A percentile compares a stretch with the other conserved stretches of the same genome.
Evolutionary conservation across 257 asterid species (phyloP).

Genomic region (Plectranthus barbatus): DNA sequence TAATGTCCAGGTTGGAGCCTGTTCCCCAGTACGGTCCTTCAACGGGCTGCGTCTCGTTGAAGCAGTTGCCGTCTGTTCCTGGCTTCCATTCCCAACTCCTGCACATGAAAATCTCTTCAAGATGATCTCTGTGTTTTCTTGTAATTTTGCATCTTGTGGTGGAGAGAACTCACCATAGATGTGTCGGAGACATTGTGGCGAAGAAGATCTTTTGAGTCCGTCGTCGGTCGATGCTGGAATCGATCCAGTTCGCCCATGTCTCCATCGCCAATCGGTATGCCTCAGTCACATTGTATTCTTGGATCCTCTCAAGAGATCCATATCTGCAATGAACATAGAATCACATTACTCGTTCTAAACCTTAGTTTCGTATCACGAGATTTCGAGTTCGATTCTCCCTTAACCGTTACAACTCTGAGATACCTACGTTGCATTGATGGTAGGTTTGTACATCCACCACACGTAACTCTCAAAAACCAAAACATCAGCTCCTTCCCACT

Average conservation of each 20-base stretch:
- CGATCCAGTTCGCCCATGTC: conserved; percentile 81
- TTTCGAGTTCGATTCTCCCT: too few species aligned
- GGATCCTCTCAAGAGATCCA: conserved; percentile 43
- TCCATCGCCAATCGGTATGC: conserved; percentile 77
- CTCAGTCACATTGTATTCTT: conserved; percentile 55
- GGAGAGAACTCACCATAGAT: conserved; percentile 51
- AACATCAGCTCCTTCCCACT: conserved; percentile 71
- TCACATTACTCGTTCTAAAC: neutral
- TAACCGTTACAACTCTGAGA: too few species aligned
- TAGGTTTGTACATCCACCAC: conserved; percentile 95
- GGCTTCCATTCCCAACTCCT: conserved; percentile 96
- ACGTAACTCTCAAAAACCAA: conserved; percentile 81
- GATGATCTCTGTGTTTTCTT: neutral
- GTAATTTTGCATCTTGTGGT: neutral
- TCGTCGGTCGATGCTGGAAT: conserved; percentile 35
- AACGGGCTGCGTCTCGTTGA: conserved; percentile 54
- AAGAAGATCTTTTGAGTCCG: conserved; percentile 58
- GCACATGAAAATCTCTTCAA: neutral
- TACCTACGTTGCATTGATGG: conserved; percentile 66
- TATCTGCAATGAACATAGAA: conserved; percentile 31
- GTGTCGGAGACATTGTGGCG: conserved; percentile 76
- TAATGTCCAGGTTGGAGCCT: conserved; percentile 68
- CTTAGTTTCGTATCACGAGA: neutral
- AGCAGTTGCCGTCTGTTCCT: conserved; percentile 78
- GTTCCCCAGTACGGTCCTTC: conserved; percentile 71